Conservation (phyloP, 257 asterid species). For the Nicotiana obtusifolia region DNA sequence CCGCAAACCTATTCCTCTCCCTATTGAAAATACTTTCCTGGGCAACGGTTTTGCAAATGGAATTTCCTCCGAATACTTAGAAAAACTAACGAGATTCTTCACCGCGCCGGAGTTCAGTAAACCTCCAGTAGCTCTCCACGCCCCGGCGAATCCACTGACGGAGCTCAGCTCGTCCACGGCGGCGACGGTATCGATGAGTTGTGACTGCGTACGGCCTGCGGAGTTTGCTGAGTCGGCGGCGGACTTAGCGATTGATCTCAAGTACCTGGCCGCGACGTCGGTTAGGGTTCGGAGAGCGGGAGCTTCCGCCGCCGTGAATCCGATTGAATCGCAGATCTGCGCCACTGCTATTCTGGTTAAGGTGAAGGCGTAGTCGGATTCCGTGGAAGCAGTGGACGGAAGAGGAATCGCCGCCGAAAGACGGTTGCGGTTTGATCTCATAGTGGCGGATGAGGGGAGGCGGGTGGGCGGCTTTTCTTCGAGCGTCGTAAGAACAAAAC, state of each 20-base stretch:
- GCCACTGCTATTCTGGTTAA: slow-evolving; percentile 40
- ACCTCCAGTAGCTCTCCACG: slow-evolving; percentile 10
- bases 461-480: neutral
- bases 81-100: slow-evolving; percentile 30
- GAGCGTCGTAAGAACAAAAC: neutral
- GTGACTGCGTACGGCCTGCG: slow-evolving; percentile 43
- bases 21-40: neutral
- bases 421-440: neutral
- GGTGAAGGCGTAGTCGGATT: slow-evolving; percentile 23
- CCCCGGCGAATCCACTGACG: slow-evolving; percentile 36
- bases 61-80: slow-evolving; percentile 24
- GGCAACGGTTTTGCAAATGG: slow-evolving; percentile 51
- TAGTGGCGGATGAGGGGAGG: neutral
- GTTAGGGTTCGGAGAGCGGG: slow-evolving; percentile 41
- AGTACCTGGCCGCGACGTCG: slow-evolving; percentile 41
- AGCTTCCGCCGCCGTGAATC: slow-evolving; percentile 34
- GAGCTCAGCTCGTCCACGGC: slow-evolving; percentile 51
- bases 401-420: neutral
- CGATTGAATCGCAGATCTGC: slow-evolving; percentile 51
- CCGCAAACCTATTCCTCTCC: neutral
- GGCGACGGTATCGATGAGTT: slow-evolving; percentile 33
- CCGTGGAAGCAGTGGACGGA: neutral
- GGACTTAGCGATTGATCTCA: slow-evolving; percentile 34
- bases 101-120: slow-evolving; percentile 25
- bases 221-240: slow-evolving; percentile 44